Conservation (phyloP, 371 early-diverging fungal genomes). For the Paraphysoderma sedebokerense region DNA sequence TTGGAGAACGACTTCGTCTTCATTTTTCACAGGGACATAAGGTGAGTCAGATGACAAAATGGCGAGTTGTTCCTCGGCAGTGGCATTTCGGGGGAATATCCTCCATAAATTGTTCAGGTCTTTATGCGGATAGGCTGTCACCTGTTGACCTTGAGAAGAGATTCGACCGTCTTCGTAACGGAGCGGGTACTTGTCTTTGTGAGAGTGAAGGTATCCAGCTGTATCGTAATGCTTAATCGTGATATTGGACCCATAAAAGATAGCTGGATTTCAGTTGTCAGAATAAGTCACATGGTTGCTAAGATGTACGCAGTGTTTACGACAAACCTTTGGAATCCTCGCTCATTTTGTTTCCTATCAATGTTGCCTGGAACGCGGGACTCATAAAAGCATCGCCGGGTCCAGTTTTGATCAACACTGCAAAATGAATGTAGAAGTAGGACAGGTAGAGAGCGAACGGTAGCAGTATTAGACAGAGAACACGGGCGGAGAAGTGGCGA, state of each 20-base stretch:
- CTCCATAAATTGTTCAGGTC: slow-evolving; percentile 72
- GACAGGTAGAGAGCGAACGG: slow-evolving; percentile 21
- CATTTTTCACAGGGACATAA: slow-evolving; percentile 25
- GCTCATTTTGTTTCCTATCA: slow-evolving; percentile 47
- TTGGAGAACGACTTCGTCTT: slow-evolving; percentile 51
- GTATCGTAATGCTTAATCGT: slow-evolving; percentile 59
- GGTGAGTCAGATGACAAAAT: slow-evolving; percentile 6
- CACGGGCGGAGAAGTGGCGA: slow-evolving; percentile 25
- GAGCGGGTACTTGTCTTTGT: slow-evolving; percentile 60
- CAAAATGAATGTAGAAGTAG: slow-evolving; percentile 29
- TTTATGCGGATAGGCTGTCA: slow-evolving; percentile 66
- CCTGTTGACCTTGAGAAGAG: slow-evolving; percentile 83
- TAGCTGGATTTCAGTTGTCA: slow-evolving; percentile 22
- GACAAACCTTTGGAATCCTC: slow-evolving; percentile 12
- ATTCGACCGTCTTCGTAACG: slow-evolving; percentile 85
- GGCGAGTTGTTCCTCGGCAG: slow-evolving; percentile 2
- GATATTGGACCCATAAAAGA: slow-evolving; percentile 67
- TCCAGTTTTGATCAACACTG: slow-evolving; percentile 41
- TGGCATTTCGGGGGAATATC: slow-evolving; percentile 44
- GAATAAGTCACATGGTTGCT: not conserved
- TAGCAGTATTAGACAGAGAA: slow-evolving; percentile 22
- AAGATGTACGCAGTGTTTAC: not conserved
- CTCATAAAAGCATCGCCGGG: slow-evolving; percentile 87
- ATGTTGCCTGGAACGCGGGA: slow-evolving; percentile 66
- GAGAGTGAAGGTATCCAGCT: slow-evolving; percentile 66